phyloP scores from a whole-genome alignment of 805 yeast genomes.

The Starmera dryadoides region DNA sequence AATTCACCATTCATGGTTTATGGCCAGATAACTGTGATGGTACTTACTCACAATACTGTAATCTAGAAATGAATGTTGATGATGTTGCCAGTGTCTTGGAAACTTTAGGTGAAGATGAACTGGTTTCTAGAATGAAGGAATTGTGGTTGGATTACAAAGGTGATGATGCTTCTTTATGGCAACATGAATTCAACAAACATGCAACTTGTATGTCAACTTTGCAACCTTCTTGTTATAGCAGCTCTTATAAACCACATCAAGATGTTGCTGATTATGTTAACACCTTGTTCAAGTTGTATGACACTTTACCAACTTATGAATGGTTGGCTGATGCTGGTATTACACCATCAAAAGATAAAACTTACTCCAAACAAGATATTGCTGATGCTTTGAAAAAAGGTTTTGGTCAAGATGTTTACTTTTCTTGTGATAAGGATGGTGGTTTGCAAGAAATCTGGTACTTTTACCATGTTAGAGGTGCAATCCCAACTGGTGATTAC shows the following conservation, averaged over 20 bases:
- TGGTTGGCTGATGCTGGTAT: constrained; percentile 64
- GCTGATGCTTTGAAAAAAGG: constrained; percentile 41
- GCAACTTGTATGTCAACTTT: constrained; percentile 87
- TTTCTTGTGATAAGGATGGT: constrained; percentile 49
- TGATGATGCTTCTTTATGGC: constrained; percentile 68
- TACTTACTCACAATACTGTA: constrained; percentile 73
- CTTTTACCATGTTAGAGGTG: constrained; percentile 68
- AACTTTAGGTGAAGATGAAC: constrained; percentile 38
- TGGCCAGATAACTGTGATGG: constrained; percentile 93
- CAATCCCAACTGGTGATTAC: constrained; percentile 60
- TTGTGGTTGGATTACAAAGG: constrained; percentile 75
- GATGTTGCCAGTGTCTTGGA: constrained; percentile 40
- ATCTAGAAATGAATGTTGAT: constrained; percentile 45
- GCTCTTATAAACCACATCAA: constrained; percentile 14
- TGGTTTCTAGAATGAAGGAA: constrained; percentile 47
- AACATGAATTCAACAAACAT: constrained; percentile 90
- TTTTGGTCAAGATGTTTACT: constrained; percentile 50
- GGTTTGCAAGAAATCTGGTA: constrained; percentile 59
- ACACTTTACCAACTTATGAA: constrained; percentile 56
- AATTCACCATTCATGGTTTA: constrained; percentile 77
- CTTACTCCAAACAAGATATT: constrained; percentile 54
- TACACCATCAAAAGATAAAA: constrained; percentile 50
- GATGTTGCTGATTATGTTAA: constrained; percentile 65
- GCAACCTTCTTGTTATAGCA: constrained; percentile 60
- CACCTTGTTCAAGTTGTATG: constrained; percentile 49